phyloP scores from a whole-genome alignment of 2,329 filamentous ascomycete genomes.

The Fusarium zealandicum region DNA sequence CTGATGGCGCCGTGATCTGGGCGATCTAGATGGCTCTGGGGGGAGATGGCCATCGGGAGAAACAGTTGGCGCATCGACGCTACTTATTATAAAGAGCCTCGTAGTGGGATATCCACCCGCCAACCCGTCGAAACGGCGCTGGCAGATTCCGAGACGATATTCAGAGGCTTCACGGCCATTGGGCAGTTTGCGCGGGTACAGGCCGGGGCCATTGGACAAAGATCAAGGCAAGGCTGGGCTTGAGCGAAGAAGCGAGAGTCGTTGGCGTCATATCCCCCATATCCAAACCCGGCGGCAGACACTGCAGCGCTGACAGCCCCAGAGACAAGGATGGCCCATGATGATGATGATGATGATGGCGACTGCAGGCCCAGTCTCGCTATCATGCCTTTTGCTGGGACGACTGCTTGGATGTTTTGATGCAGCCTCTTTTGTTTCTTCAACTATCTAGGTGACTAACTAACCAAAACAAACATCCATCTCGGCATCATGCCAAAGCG shows the following conservation, averaged over 20 bases:
- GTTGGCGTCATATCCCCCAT: slow-evolving; percentile 39
- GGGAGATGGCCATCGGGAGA: slow-evolving; percentile 17
- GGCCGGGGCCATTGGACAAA: slow-evolving; percentile 2
- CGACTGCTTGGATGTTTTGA: no score
- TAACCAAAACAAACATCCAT: no score
- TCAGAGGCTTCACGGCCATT: not conserved
- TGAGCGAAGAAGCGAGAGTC: slow-evolving; percentile 15
- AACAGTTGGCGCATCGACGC: slow-evolving; percentile 25
- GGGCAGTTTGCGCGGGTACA: not conserved
- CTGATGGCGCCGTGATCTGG: slow-evolving; percentile 17
- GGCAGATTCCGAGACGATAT: slow-evolving; percentile 24
- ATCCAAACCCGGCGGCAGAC: not conserved
- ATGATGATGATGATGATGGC: no score
- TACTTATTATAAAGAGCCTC: slow-evolving; percentile 21
- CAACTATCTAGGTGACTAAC: no score
- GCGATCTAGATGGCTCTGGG: slow-evolving; percentile 20
- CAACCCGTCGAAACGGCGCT: slow-evolving; percentile 11
- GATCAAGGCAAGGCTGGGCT: not conserved
- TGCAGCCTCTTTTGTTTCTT: no score
- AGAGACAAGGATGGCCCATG: not conserved
- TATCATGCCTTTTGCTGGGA: no score
- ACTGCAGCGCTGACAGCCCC: not conserved
- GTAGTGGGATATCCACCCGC: slow-evolving; percentile 1
- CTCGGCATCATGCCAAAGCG: not conserved
- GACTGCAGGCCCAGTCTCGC: no score